phyloP scores from a whole-genome alignment of 106 monocot species.

The Acorus calamus region DNA sequence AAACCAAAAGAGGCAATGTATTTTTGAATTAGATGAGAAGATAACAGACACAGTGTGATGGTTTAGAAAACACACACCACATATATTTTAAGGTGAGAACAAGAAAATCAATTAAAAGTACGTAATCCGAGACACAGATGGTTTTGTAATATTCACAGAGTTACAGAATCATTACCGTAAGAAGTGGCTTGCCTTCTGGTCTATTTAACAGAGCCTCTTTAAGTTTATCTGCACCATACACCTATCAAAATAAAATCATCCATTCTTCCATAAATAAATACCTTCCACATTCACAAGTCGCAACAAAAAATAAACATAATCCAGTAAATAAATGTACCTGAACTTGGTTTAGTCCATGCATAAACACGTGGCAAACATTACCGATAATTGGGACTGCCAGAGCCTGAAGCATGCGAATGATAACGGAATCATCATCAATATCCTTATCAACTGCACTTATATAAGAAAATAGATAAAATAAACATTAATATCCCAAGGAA shows the following conservation, averaged over 20 bases:
- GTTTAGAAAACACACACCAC: no score
- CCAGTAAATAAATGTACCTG: constrained; percentile 32
- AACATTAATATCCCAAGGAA: background rate
- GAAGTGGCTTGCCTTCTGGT: constrained; percentile 57
- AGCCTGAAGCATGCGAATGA: constrained; percentile 54
- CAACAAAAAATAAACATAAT: background rate
- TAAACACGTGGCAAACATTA: constrained; percentile 77
- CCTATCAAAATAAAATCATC: constrained; percentile 14
- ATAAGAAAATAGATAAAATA: background rate
- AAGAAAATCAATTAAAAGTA: no score
- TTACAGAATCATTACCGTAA: constrained; percentile 44
- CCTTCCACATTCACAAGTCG: background rate
- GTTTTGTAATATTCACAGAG: no score
- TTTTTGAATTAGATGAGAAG: background rate
- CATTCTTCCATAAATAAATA: background rate
- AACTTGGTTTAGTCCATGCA: constrained; percentile 78
- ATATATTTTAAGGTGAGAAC: no score
- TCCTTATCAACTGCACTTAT: constrained; percentile 50
- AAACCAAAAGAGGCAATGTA: background rate
- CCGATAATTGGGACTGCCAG: constrained; percentile 76
- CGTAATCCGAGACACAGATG: no score
- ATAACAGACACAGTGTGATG: background rate
- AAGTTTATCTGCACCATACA: constrained; percentile 78
- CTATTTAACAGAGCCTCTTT: constrained; percentile 54
- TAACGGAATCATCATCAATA: constrained; percentile 49